Evolutionary conservation across 2,329 filamentous ascomycete genomes (phyloP).

Genomic region (Trichophaea hybrida): DNA sequence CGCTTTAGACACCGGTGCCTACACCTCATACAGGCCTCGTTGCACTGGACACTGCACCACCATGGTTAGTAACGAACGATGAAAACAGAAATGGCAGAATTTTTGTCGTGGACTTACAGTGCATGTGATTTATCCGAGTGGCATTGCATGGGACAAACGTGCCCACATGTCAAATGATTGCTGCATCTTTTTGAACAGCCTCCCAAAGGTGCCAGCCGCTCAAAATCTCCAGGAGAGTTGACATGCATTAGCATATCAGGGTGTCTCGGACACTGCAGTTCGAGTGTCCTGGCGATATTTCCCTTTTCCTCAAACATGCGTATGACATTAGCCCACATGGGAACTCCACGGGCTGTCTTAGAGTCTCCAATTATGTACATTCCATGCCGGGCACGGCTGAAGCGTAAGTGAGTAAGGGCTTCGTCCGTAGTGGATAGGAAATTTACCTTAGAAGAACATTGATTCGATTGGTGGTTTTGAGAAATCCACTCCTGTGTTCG

Average conservation of each 20-base stretch:
- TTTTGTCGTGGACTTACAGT: no score
- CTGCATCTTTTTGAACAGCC: conserved; percentile 43
- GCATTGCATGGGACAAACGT: conserved; percentile 27
- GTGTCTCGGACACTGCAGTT: conserved; percentile 49
- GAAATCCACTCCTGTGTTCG: conserved; percentile 39
- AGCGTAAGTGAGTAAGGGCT: no score
- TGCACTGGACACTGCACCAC: conserved; percentile 28
- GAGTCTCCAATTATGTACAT: conserved; percentile 61
- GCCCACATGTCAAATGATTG: conserved; percentile 18
- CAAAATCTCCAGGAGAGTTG: conserved; percentile 44
- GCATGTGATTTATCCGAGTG: conserved; percentile 22
- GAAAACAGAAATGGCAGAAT: conserved; percentile 11
- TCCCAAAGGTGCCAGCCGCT: conserved; percentile 43
- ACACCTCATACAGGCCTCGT: conserved; percentile 30
- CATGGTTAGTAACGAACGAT: not conserved
- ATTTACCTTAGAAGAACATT: conserved; percentile 25
- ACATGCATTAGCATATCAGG: conserved; percentile 39
- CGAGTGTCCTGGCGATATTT: conserved; percentile 39
- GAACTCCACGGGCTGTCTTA: conserved; percentile 32
- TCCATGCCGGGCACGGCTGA: conserved; percentile 52
- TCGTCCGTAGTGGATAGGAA: no score
- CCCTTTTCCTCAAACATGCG: conserved; percentile 36
- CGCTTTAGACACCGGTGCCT: conserved; percentile 31
- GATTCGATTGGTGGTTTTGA: conserved; percentile 26
- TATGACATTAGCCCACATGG: conserved; percentile 25